Evolutionary conservation across 176 grass and related monocot species (phyloP).

Genomic region (Aechmea fasciata): DNA sequence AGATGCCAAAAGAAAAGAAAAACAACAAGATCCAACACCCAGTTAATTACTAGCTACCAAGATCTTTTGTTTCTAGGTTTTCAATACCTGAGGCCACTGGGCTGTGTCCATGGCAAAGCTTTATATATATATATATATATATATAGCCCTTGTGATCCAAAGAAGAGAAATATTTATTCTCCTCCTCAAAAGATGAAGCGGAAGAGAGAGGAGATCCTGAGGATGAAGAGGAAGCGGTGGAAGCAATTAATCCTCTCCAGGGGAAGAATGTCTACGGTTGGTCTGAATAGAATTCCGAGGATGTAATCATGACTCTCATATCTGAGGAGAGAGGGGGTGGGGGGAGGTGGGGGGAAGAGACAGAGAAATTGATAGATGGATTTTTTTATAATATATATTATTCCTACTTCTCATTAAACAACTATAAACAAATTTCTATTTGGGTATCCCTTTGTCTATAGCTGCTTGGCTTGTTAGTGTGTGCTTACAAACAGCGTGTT

Average conservation of each 20-base stretch:
- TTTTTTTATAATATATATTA: neutral
- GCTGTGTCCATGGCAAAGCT: slow-evolving; percentile 8
- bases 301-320: neutral
- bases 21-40: neutral
- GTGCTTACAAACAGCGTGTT: no score
- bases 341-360: neutral
- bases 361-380: neutral
- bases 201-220: neutral
- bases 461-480: no score
- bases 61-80: slow-evolving; percentile 1
- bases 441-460: no score
- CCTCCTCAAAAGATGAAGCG: neutral
- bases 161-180: neutral
- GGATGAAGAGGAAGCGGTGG: neutral
- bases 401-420: no score
- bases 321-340: neutral
- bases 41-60: neutral
- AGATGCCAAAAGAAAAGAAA: neutral
- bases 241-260: neutral
- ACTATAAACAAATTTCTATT: no score
- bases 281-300: neutral
- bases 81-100: slow-evolving; percentile 19
- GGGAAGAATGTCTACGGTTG: neutral
- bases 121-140: neutral
- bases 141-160: neutral